Evolutionary conservation across 306 rosid species (phyloP).

Genomic region (Vigna hirtella): DNA sequence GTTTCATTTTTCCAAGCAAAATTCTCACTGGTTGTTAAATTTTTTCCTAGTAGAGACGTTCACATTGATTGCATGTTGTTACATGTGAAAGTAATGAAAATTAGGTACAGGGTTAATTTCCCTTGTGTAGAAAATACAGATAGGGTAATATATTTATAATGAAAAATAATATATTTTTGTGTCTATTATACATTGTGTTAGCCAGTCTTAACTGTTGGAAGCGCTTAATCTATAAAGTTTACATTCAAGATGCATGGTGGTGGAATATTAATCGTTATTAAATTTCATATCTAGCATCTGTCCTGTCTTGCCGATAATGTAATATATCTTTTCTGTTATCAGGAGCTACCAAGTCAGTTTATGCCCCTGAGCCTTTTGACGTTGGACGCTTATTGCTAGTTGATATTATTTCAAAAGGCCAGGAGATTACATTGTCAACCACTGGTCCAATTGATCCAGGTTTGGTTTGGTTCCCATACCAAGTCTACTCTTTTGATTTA

Average conservation of each 20-base stretch:
- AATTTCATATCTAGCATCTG: constrained; percentile 17
- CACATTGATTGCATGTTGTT: not conserved
- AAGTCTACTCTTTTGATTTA: constrained; percentile 24
- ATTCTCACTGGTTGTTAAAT: not conserved
- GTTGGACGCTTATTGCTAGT: constrained; percentile 83
- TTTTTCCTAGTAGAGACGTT: not conserved
- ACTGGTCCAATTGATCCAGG: constrained; percentile 90
- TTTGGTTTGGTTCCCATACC: constrained; percentile 43
- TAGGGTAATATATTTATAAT: too few species aligned
- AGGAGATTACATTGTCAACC: constrained; percentile 64
- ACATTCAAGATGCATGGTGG: not conserved
- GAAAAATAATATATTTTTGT: too few species aligned
- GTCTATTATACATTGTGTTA: not conserved
- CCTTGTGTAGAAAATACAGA: too few species aligned
- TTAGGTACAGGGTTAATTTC: too few species aligned
- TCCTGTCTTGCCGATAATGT: not conserved
- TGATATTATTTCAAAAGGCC: constrained; percentile 55
- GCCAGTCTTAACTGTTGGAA: not conserved
- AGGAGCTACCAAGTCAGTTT: constrained; percentile 86
- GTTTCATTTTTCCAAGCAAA: not conserved
- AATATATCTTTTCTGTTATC: constrained; percentile 42
- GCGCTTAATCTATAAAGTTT: not conserved
- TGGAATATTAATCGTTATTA: constrained; percentile 19
- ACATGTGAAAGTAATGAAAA: too few species aligned
- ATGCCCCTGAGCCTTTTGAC: constrained; percentile 91